A percentile compares a stretch with the other conserved stretches of the same genome.
These are phyloP conservation scores for Suillus weaverae DNA, from an alignment of 768 basidiomycete genomes.

Conservation along the genomic window DNA sequence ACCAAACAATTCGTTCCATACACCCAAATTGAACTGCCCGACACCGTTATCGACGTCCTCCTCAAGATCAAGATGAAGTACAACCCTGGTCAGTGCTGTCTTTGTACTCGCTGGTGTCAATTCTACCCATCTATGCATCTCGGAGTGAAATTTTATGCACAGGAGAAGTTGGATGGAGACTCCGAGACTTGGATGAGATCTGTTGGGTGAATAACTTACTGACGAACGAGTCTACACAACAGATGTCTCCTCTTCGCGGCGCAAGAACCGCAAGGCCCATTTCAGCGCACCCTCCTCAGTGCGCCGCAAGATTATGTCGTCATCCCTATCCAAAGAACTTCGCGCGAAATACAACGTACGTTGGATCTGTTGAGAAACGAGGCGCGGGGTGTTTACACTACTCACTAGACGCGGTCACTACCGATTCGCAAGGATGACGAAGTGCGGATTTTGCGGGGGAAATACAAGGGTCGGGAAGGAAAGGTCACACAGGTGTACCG, in stretches of 20 bases:
- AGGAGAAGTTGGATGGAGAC: slow-evolving; percentile 56
- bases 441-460: slow-evolving; percentile 93
- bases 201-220: slow-evolving; percentile 28
- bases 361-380: slow-evolving; percentile 14
- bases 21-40: slow-evolving; percentile 29
- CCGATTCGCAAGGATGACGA: slow-evolving; percentile 99
- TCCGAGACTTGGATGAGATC: slow-evolving; percentile 43
- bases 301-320: slow-evolving; percentile 98
- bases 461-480: slow-evolving; percentile 98
- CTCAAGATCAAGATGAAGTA: slow-evolving; percentile 78
- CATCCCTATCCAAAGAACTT: slow-evolving; percentile 93
- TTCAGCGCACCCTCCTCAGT: slow-evolving; percentile 93
- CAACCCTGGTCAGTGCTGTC: slow-evolving; percentile 71
- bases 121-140: slow-evolving; percentile 22
- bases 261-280: slow-evolving; percentile 99
- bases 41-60: slow-evolving; percentile 58
- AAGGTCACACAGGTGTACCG: slow-evolving; percentile 98
- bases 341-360: slow-evolving; percentile 88
- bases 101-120: slow-evolving; percentile 18
- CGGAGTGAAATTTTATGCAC: slow-evolving; percentile 27
- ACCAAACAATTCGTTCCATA: slow-evolving; percentile 36
- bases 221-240: slow-evolving; percentile 25
- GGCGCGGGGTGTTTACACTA: not conserved
- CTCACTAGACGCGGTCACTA: slow-evolving; percentile 74
- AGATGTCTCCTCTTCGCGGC: slow-evolving; percentile 92